phyloP scores from a whole-genome alignment of 2,329 filamentous ascomycete genomes.

The Juglanconis oblonga region DNA sequence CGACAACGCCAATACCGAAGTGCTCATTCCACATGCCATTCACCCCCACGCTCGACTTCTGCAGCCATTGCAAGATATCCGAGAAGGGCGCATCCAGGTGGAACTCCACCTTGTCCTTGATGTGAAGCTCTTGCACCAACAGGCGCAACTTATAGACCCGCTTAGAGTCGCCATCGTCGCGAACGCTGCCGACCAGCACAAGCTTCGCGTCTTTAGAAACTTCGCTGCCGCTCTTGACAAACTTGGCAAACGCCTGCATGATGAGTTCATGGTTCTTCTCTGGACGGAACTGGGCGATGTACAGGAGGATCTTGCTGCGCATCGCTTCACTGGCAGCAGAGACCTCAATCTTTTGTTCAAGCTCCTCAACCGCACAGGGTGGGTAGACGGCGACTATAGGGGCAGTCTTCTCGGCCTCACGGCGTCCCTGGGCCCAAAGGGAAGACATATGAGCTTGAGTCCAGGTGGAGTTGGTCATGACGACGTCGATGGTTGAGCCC shows the following conservation, averaged over 20 bases:
- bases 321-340: slow-evolving; percentile 64
- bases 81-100: slow-evolving; percentile 88
- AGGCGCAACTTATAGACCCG: slow-evolving; percentile 85
- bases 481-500: slow-evolving; percentile 80
- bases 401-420: slow-evolving; percentile 39
- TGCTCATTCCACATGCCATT: slow-evolving; percentile 99
- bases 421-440: slow-evolving; percentile 68
- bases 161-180: slow-evolving; percentile 76
- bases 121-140: slow-evolving; percentile 78
- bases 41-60: slow-evolving; percentile 76
- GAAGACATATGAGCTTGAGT: slow-evolving; percentile 78
- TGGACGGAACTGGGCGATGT: slow-evolving; percentile 95
- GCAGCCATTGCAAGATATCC: slow-evolving; percentile 76
- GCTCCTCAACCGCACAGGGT: slow-evolving; percentile 83
- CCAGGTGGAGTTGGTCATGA: slow-evolving; percentile 98
- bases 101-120: slow-evolving; percentile 83
- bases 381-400: slow-evolving; percentile 81
- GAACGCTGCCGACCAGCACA: slow-evolving; percentile 87
- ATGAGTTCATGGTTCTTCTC: slow-evolving; percentile 95
- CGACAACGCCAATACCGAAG: slow-evolving; percentile 96
- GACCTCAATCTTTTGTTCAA: slow-evolving; percentile 72
- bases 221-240: slow-evolving; percentile 56
- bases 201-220: slow-evolving; percentile 61
- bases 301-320: slow-evolving; percentile 73
- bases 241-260: slow-evolving; percentile 77